phyloP scores from a whole-genome alignment of 495 filamentous ascomycete genomes.

The Aspergillus campestris region DNA sequence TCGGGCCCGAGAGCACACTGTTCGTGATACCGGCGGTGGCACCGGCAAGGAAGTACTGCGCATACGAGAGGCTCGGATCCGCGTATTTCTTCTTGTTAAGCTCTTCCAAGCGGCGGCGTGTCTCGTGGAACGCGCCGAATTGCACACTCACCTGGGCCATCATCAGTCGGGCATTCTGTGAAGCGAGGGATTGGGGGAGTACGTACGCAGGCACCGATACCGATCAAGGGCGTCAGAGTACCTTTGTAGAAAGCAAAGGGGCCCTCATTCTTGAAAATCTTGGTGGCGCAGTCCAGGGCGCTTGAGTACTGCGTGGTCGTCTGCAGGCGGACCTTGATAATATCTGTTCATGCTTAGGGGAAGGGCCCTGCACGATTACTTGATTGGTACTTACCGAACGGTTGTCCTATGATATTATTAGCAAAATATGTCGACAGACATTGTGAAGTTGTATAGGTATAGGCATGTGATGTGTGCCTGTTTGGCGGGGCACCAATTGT shows the following conservation, averaged over 20 bases:
- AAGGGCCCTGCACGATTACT: neutral
- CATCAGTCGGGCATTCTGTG: constrained; percentile 3
- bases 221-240: constrained; percentile 89
- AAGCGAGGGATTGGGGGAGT: neutral
- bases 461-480: neutral
- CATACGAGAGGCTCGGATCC: constrained; percentile 53
- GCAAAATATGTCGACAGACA: constrained; percentile 2
- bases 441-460: no score
- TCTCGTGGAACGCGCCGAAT: constrained; percentile 94
- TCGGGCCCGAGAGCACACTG: constrained; percentile 77
- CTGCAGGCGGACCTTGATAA: constrained; percentile 95
- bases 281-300: constrained; percentile 68
- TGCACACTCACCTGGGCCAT: constrained; percentile 67
- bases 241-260: constrained; percentile 95
- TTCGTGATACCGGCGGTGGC: constrained; percentile 92
- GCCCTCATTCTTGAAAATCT: constrained; percentile 85
- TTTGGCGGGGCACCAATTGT: neutral
- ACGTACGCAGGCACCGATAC: constrained; percentile 89
- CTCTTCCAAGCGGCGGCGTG: constrained; percentile 74
- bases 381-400: constrained; percentile 55
- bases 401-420: constrained; percentile 62
- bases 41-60: constrained; percentile 83
- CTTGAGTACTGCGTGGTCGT: constrained; percentile 72
- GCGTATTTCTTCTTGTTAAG: constrained; percentile 51
- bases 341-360: constrained; percentile 48